Evolutionary conservation across 2,329 filamentous ascomycete genomes (phyloP).

Genomic region (Eutypella sp.): DNA sequence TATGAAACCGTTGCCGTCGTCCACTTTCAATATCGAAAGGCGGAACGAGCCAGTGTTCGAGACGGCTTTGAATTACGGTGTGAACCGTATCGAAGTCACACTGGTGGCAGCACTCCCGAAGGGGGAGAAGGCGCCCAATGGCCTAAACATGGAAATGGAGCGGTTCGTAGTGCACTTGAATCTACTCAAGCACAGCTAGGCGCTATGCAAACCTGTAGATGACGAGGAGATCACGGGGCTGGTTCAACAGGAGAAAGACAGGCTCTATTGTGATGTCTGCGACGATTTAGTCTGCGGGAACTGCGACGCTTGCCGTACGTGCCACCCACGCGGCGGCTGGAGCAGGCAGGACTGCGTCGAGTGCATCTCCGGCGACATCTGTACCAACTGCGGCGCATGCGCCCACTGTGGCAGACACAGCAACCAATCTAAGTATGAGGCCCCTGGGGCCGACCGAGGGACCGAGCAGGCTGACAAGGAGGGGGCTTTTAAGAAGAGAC

Average conservation of each 20-base stretch:
- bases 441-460: too few relatives aligned
- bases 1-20: constrained; percentile 55
- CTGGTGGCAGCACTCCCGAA: constrained; percentile 66
- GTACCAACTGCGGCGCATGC: too few relatives aligned
- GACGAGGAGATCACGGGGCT: background rate
- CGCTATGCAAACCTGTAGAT: background rate
- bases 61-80: constrained; percentile 61
- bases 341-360: too few relatives aligned
- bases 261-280: too few relatives aligned
- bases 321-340: too few relatives aligned
- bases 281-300: too few relatives aligned
- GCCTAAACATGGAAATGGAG: constrained; percentile 69
- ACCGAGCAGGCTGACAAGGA: too few relatives aligned
- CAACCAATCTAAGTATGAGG: too few relatives aligned
- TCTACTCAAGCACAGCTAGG: constrained; percentile 35
- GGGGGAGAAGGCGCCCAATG: constrained; percentile 51
- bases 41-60: constrained; percentile 68
- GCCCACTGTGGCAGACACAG: too few relatives aligned
- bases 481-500: too few relatives aligned
- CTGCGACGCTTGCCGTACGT: too few relatives aligned
- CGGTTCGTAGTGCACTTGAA: constrained; percentile 73
- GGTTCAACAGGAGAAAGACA: background rate
- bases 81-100: constrained; percentile 76
- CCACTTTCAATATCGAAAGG: constrained; percentile 50
- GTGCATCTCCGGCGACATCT: too few relatives aligned